Evolutionary conservation across 441 rosid genomes (phyloP).

Genomic region (Theobroma grandiflorum): DNA sequence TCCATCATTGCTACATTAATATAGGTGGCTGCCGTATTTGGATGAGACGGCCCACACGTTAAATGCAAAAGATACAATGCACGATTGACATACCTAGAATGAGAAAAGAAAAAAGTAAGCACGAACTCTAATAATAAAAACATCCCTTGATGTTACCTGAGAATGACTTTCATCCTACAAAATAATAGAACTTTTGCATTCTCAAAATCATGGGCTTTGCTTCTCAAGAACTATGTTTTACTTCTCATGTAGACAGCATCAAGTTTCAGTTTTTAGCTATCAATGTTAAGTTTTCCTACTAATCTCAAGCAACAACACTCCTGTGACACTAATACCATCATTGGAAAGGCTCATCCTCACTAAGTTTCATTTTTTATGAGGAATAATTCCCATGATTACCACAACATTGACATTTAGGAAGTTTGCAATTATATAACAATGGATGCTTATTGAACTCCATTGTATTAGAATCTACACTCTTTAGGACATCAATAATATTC

Average conservation of each 20-base stretch:
- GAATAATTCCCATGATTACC: neutral
- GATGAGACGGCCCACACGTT: constrained; percentile 84
- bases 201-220: constrained; percentile 8
- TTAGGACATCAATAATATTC: neutral
- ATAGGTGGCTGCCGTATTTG: constrained; percentile 86
- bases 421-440: neutral
- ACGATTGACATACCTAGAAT: constrained; percentile 74
- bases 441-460: neutral
- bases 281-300: neutral
- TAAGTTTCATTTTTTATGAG: neutral
- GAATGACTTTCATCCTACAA: neutral
- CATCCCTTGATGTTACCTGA: neutral
- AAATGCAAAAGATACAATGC: constrained; percentile 79
- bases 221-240: neutral
- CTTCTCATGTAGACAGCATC: neutral
- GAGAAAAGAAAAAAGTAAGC: constrained; percentile 30
- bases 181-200: neutral
- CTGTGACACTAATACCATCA: neutral
- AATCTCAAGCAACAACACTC: neutral
- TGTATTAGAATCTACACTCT: neutral
- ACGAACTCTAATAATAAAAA: neutral
- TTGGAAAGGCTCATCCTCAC: neutral
- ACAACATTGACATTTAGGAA: neutral
- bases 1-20: constrained; percentile 93
- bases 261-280: constrained; percentile 7